phyloP scores from a whole-genome alignment of 345 rosid species.

The Camelina sativa region DNA sequence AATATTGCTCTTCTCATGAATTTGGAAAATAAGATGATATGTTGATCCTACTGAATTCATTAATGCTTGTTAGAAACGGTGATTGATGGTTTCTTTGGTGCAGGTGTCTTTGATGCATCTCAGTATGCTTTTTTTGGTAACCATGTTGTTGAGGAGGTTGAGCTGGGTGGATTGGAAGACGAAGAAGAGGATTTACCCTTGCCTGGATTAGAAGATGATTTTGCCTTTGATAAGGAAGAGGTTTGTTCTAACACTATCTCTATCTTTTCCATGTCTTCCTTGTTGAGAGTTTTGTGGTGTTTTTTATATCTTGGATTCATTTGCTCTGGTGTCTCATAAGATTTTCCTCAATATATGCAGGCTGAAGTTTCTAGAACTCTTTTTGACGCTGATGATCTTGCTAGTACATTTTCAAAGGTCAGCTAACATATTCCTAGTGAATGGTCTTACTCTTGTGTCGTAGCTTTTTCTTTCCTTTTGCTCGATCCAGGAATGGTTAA shows the following conservation, averaged over 20 bases:
- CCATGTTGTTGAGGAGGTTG: conserved; percentile 85
- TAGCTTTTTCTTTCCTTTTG: neutral
- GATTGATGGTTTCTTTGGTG: conserved; percentile 24
- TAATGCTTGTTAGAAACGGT: neutral
- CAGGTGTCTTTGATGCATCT: conserved; percentile 88
- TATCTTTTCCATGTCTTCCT: conserved; percentile 7
- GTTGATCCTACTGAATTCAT: too few species aligned
- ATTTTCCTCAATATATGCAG: conserved; percentile 52
- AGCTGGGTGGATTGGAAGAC: conserved; percentile 91
- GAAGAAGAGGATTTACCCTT: conserved; percentile 56
- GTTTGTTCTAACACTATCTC: conserved; percentile 40
- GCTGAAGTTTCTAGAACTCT: conserved; percentile 58
- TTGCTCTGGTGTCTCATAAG: neutral
- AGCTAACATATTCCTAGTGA: conserved; percentile 29
- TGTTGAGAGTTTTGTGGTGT: conserved; percentile 10
- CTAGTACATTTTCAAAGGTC: conserved; percentile 84
- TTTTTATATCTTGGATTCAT: conserved; percentile 4
- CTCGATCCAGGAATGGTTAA: neutral
- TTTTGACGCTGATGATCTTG: conserved; percentile 75
- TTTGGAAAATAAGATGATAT: too few species aligned
- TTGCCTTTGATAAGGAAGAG: conserved; percentile 67
- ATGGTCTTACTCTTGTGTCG: neutral
- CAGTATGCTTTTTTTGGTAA: conserved; percentile 94
- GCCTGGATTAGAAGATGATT: conserved; percentile 60
- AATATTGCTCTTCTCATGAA: too few species aligned